Percentiles rank a stretch among this genome's conserved stretches.
Conservation (phyloP, 1,284 basidiomycete species). For the Apiotrichum domesticum region DNA sequence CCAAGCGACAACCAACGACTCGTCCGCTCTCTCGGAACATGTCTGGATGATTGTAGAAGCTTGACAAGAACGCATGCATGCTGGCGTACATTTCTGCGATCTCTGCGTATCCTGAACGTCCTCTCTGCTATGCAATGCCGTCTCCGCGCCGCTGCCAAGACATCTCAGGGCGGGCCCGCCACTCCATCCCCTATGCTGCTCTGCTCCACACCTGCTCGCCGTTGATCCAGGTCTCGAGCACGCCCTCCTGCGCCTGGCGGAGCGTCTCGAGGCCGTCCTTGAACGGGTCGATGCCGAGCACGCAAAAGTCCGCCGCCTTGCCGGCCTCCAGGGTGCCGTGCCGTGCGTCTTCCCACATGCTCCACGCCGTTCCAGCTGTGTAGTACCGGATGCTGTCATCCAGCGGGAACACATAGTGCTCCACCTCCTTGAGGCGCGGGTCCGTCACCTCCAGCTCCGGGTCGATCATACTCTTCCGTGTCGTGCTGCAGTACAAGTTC, state of each 20-base stretch:
- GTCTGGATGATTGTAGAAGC: too few relatives aligned
- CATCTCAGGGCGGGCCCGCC: too few relatives aligned
- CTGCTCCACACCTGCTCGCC: conserved; percentile 16
- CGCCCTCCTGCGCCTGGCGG: conserved; percentile 22
- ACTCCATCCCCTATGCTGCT: too few relatives aligned
- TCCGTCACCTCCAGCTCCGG: conserved; percentile 12
- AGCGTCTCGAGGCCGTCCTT: conserved; percentile 21
- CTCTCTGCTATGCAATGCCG: too few relatives aligned
- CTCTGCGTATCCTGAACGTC: too few relatives aligned
- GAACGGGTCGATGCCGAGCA: conserved; percentile 29
- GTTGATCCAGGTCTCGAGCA: conserved; percentile 26
- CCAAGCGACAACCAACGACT: too few relatives aligned
- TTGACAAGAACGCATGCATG: too few relatives aligned
- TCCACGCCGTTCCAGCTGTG: conserved; percentile 20
- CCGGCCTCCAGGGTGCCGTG: conserved; percentile 22
- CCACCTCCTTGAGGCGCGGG: conserved; percentile 8
- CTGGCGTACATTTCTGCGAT: too few relatives aligned
- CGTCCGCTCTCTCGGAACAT: too few relatives aligned
- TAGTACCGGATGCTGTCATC: conserved; percentile 20
- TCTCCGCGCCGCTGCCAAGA: too few relatives aligned
- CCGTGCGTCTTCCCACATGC: conserved; percentile 11
- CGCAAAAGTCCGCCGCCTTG: conserved; percentile 28
- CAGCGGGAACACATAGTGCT: conserved; percentile 13
- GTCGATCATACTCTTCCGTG: conserved; percentile 21
- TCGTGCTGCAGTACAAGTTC: conserved; percentile 28